Conservation (phyloP, 2,329 filamentous ascomycete genomes). For the Podosphaera fusca region DNA sequence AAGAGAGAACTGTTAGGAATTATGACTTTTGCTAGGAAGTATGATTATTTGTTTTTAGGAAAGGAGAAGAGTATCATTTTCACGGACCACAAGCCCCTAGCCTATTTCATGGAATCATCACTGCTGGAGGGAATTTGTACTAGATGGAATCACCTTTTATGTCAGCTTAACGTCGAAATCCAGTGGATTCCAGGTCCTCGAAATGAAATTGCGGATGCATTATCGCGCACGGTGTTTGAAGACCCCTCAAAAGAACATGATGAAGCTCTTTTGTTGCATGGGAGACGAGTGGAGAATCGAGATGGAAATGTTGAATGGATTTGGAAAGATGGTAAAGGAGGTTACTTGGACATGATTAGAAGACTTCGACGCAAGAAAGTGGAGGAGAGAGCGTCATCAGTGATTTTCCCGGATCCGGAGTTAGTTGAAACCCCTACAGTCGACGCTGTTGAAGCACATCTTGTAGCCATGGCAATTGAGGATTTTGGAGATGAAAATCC, state of each 20-base stretch:
- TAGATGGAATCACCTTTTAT: not conserved
- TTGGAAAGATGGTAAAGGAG: not conserved
- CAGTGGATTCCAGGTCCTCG: not conserved
- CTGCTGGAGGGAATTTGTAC: not conserved
- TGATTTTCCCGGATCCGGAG: not conserved
- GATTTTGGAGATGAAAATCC: not conserved
- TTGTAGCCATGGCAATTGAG: not conserved
- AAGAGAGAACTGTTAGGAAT: not conserved
- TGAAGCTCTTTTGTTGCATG: not conserved
- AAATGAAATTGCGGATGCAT: not conserved
- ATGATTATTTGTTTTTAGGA: slow-evolving; percentile 1
- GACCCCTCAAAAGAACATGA: not conserved
- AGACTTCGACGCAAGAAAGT: not conserved
- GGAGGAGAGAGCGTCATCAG: not conserved
- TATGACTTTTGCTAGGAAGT: not conserved
- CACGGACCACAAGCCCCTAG: not conserved
- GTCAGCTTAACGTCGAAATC: not conserved
- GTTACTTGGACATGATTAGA: not conserved
- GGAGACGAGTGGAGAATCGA: not conserved
- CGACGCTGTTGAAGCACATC: not conserved
- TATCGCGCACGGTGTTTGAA: not conserved
- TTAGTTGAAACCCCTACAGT: not conserved
- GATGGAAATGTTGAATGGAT: not conserved
- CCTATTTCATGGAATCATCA: not conserved
- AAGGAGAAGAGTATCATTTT: not conserved